These are phyloP conservation scores for Schrenkiella parvula DNA, from an alignment of 345 rosid species.

Conservation along the genomic window DNA sequence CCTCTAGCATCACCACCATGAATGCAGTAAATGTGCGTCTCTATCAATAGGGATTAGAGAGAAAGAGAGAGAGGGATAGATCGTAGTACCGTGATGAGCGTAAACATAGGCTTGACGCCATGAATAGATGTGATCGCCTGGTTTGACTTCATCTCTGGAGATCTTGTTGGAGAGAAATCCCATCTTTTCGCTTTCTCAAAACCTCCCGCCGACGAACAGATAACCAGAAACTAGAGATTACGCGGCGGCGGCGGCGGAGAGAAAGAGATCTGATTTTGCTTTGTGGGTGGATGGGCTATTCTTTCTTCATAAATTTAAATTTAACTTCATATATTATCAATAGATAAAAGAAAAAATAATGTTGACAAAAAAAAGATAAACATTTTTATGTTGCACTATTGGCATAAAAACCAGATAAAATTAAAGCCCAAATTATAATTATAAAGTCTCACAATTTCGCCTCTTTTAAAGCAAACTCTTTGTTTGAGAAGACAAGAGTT, in stretches of 20 bases:
- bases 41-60: background rate
- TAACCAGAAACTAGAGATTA: conserved; percentile 6
- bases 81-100: conserved; percentile 65
- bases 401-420: too few species aligned
- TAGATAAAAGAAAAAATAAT: too few species aligned
- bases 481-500: background rate
- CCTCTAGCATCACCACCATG: background rate
- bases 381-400: too few species aligned
- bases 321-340: too few species aligned
- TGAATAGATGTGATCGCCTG: conserved; percentile 86
- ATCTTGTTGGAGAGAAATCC: conserved; percentile 62
- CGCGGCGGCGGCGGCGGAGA: conserved; percentile 16
- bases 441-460: too few species aligned
- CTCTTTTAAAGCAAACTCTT: background rate
- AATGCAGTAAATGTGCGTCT: background rate
- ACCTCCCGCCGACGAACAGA: conserved; percentile 22
- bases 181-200: conserved; percentile 35
- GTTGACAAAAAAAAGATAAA: too few species aligned
- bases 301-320: background rate
- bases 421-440: background rate
- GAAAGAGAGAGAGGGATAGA: conserved; percentile 10
- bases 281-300: conserved; percentile 8
- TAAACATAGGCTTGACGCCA: conserved; percentile 75
- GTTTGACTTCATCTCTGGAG: conserved; percentile 45
- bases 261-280: background rate